These are phyloP conservation scores for Aspergillus coremiiformis DNA, from an alignment of 495 filamentous ascomycete species.

Conservation along the genomic window DNA sequence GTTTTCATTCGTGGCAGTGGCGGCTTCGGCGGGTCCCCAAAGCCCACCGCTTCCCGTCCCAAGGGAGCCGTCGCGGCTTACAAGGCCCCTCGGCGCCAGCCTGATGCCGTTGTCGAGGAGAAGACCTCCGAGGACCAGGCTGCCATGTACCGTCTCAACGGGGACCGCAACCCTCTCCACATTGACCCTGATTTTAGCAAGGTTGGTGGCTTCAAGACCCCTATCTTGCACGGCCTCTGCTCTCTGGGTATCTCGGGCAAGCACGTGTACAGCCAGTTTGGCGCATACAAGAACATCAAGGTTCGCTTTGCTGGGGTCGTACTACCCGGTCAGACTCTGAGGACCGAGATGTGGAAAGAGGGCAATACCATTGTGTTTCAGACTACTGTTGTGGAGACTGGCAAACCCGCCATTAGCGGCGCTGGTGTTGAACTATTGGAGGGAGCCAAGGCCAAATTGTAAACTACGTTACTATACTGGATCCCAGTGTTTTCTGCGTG, in stretches of 20 bases:
- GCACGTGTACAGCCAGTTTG: constrained; percentile 78
- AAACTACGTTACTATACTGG: constrained; percentile 19
- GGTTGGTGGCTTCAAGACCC: constrained; percentile 90
- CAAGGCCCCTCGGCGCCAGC: constrained; percentile 64
- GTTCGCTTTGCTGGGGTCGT: constrained; percentile 93
- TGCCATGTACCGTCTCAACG: constrained; percentile 86
- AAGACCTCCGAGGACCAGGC: constrained; percentile 91
- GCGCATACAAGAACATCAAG: constrained; percentile 88
- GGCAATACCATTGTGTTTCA: constrained; percentile 86
- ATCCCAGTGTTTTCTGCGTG: neutral
- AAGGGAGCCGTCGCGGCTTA: constrained; percentile 74
- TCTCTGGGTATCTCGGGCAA: constrained; percentile 90
- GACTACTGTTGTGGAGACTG: constrained; percentile 90
- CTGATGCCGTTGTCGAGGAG: constrained; percentile 81
- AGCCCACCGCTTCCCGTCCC: constrained; percentile 57
- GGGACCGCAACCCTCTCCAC: constrained; percentile 91
- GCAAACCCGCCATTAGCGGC: constrained; percentile 82
- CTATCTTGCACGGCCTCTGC: constrained; percentile 93
- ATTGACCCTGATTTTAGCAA: constrained; percentile 92
- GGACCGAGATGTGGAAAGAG: constrained; percentile 98
- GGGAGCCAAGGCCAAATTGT: constrained; percentile 54
- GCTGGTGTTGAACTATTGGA: constrained; percentile 79
- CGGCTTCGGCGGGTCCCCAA: constrained; percentile 82
- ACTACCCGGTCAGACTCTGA: constrained; percentile 84
- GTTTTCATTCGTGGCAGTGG: constrained; percentile 89